These are phyloP conservation scores for Sugiyamaella xylanicola DNA, from an alignment of 1,139 yeast genomes.

Conservation along the genomic window DNA sequence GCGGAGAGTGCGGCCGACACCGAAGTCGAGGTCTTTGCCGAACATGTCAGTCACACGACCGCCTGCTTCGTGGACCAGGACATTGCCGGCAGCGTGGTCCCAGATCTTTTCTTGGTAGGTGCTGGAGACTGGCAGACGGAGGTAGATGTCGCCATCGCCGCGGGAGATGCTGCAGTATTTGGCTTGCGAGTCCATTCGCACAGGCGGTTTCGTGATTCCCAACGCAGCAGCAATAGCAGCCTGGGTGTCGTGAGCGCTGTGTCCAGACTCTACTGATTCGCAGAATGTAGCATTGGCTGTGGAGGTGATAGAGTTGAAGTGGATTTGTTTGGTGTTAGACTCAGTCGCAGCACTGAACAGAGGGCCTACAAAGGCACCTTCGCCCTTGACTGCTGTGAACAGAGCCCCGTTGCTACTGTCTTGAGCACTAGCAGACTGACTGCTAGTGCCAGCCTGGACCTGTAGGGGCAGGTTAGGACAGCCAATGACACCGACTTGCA, in stretches of 20 bases:
- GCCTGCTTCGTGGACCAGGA: constrained; percentile 85
- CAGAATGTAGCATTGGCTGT: constrained; percentile 65
- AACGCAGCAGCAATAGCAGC: constrained; percentile 65
- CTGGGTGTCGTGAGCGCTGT: constrained; percentile 91
- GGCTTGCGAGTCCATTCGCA: constrained; percentile 85
- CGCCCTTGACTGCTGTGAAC: constrained; percentile 72
- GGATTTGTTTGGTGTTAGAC: constrained; percentile 32
- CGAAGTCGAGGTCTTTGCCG: constrained; percentile 74
- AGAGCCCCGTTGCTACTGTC: constrained; percentile 54
- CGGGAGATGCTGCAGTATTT: constrained; percentile 88
- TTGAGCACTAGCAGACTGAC: neutral
- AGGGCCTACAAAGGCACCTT: constrained; percentile 60
- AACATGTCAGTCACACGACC: constrained; percentile 84
- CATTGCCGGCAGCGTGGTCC: constrained; percentile 98
- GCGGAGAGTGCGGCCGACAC: constrained; percentile 76
- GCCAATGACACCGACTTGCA: constrained; percentile 89
- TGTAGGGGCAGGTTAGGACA: constrained; percentile 81
- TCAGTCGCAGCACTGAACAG: constrained; percentile 25
- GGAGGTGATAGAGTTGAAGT: constrained; percentile 37
- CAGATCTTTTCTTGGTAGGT: constrained; percentile 90
- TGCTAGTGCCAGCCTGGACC: no score
- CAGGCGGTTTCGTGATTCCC: constrained; percentile 59
- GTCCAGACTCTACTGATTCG: constrained; percentile 97
- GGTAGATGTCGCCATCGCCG: constrained; percentile 90
- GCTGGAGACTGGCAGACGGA: constrained; percentile 78